Evolutionary conservation across 2,329 filamentous ascomycete genomes (phyloP), one percentile per base, ranked within the genome.

Genomic region (Ustulina deusta): DNA sequence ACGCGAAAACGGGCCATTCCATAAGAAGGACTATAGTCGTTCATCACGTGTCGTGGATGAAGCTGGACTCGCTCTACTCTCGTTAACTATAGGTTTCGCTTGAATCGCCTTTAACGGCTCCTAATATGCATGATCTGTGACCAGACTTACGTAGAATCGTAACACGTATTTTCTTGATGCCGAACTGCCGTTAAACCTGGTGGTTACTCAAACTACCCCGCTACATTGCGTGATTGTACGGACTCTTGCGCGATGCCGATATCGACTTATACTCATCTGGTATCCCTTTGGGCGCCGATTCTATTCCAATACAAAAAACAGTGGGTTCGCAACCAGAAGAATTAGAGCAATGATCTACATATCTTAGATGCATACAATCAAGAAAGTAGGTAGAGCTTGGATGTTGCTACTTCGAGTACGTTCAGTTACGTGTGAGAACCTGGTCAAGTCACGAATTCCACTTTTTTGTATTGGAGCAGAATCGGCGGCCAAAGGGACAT

Each of bases 201-300:
- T 60, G 57, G 32, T 60, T 40, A 36, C 20, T 60, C 20, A 40
- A 49, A 49, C 57, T 40, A 40, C 57, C 57, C 57, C 57, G 57
- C 57, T 40, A 51, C 44, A 60, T 60, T 60, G 57, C 57, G 57
- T 60, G 57, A 60, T 60, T 40, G 57, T 51, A 51, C 32, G 34
- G 34, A 51, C 57, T 40, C 46, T 60, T 60, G 44, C 57, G 57
- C 40, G 57, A 60, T 51, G 57, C 57, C 57, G 57, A 60, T 60
- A 60, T 60, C 57, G 57, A 60, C 57, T 57, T 38, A 48, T 36
- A 59, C 56, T 48, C 40, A 48, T 48, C 27, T 48, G n/a, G 17
- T 48, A 34, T 44, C 38, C 38, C 54, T 44, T 57, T 44, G 22
- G 38, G 54, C 27, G 38, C 54, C 34, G 34, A 56, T 56, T 56